Base-by-base conservation (phyloP, 2,329 filamentous ascomycete species). In the Penicillium sclerotiorum region DNA sequence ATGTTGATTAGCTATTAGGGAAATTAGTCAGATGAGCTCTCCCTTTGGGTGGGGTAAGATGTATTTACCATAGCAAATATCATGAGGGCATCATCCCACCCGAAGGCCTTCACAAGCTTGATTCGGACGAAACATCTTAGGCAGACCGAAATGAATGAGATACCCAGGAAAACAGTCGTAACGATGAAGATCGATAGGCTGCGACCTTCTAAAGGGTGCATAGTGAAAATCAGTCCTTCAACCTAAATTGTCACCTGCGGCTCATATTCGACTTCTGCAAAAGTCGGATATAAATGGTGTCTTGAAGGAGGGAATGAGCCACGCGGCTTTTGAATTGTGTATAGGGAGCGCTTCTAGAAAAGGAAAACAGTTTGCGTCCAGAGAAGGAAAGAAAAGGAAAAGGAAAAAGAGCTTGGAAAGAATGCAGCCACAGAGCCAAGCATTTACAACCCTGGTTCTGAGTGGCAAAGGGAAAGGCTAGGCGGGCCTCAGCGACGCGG, bases 61-160 rank as follows among this genome's bases (percentile, higher is more conserved):
- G 11, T 50, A 45, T 58, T 54, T 65, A 72, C 67, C 66, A 70
- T 66, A 15, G 68, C 66, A 46, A 63, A 59, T 11, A 72, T 61
- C 67, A 72, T 71, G 17, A 71, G 45, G 8, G 53, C 53, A 60
- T 72, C 69, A 65, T 72, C 69, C 62, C 66, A 68, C 17, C 69
- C 69, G 55, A 72, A 72, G 22, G 64, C 65, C 47, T 62, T 66
- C 38, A 70, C 65, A 12, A 72, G 38, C 28, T 49, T 60, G 25
- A 70, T 28, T 12, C 69, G 64, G 30, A 70, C 68, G 53, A 71
- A 72, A 46, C 67, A 69, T 66, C 68, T 63, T 37, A 71, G 52
- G 37, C 62, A 62, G 8, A 71, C 67, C 2, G 66, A 50, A 41
- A 68, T 55, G 28, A 68, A 65, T 1, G 68, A 69, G 23, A 71